These are phyloP conservation scores for Usnea hakonensis DNA, from an alignment of 495 filamentous ascomycete genomes.

Conservation along the genomic window DNA sequence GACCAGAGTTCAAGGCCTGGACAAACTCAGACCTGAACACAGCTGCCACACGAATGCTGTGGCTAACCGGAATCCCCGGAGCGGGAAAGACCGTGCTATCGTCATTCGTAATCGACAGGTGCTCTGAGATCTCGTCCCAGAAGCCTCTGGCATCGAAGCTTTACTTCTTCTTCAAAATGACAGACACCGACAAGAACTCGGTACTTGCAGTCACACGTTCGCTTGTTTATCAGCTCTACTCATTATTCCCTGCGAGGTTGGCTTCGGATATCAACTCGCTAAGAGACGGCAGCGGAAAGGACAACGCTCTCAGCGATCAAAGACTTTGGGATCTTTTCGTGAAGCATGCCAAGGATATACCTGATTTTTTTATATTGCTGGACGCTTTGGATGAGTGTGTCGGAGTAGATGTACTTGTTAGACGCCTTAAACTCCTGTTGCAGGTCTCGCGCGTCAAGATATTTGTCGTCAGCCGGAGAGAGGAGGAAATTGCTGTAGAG, in stretches of 20 bases:
- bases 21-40: background rate
- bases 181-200: background rate
- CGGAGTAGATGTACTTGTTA: background rate
- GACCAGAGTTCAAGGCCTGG: background rate
- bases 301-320: background rate
- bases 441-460: background rate
- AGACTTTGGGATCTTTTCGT: background rate
- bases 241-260: background rate
- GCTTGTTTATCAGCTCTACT: background rate
- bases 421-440: background rate
- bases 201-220: background rate
- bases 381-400: background rate
- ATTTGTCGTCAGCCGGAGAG: background rate
- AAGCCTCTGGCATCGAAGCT: background rate
- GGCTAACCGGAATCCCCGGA: background rate
- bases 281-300: background rate
- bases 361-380: background rate
- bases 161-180: constrained; percentile 1
- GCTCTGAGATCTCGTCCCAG: background rate
- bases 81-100: background rate
- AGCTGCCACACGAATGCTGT: background rate
- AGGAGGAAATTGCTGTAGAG: background rate
- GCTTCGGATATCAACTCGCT: background rate
- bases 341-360: background rate
- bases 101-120: background rate